Evolutionary conservation across 108 stramenopile species (phyloP).

Genomic region (Cyclotella baltica): DNA sequence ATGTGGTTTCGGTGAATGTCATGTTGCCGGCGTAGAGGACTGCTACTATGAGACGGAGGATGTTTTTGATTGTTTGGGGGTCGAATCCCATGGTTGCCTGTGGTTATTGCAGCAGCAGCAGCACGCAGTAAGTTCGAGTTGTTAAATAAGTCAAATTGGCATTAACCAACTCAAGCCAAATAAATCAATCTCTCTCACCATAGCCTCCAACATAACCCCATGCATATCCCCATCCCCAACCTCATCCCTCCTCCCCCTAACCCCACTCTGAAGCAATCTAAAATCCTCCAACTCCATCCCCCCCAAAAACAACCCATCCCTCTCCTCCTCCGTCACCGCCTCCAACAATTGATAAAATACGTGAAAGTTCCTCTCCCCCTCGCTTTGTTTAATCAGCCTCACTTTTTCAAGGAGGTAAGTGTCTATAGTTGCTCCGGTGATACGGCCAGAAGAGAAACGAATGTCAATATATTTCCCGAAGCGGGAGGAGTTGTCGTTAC

Average conservation of each 20-base stretch:
- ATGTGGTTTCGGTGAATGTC: constrained; percentile 56
- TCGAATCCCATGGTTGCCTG: constrained; percentile 75
- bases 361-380: constrained; percentile 94
- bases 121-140: too few species aligned
- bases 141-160: not conserved
- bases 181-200: constrained; percentile 43
- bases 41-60: constrained; percentile 67
- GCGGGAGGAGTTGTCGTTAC: constrained; percentile 88
- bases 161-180: not conserved
- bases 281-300: constrained; percentile 68
- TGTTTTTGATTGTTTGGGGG: constrained; percentile 41
- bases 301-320: constrained; percentile 36
- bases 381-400: constrained; percentile 67
- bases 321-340: constrained; percentile 49
- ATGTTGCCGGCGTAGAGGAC: constrained; percentile 79
- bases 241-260: constrained; percentile 82
- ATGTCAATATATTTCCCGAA: constrained; percentile 92
- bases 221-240: constrained; percentile 76
- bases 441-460: constrained; percentile 69
- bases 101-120: constrained; percentile 9
- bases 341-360: constrained; percentile 88
- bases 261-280: constrained; percentile 74
- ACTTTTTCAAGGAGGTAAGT: constrained; percentile 90
- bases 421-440: constrained; percentile 77
- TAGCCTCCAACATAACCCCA: constrained; percentile 65